Evolutionary conservation across 108 stramenopile genomes (phyloP).

Genomic region (Nitzschia sp.): DNA sequence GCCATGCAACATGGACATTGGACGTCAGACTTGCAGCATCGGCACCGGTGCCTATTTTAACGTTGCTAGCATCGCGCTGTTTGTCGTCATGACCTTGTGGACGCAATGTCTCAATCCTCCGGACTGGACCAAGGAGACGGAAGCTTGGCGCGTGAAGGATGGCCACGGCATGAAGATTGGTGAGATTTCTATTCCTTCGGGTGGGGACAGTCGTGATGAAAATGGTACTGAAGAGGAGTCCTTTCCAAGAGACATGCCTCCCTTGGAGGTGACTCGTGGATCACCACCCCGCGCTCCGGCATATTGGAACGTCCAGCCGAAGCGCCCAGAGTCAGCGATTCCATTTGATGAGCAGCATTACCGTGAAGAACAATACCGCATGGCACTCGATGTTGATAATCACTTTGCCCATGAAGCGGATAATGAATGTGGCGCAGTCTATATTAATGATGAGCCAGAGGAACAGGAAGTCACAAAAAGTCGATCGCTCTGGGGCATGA

Average conservation of each 20-base stretch:
- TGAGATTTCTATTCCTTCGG: slow-evolving; percentile 11
- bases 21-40: slow-evolving; percentile 26
- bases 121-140: slow-evolving; percentile 26
- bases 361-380: not conserved
- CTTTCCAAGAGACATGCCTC: too few relatives aligned
- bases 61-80: slow-evolving; percentile 23
- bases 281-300: not conserved
- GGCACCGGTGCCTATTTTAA: slow-evolving; percentile 25
- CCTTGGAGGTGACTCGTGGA: not conserved
- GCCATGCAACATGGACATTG: slow-evolving; percentile 25
- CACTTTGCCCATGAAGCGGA: not conserved
- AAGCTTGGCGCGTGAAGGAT: slow-evolving; percentile 23
- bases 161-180: slow-evolving; percentile 1
- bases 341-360: not conserved
- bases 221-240: not conserved
- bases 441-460: not conserved
- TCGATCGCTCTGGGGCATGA: too few relatives aligned
- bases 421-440: not conserved
- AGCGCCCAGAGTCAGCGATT: not conserved
- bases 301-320: not conserved
- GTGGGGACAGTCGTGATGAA: slow-evolving; percentile 1
- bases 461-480: not conserved
- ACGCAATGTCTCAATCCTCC: slow-evolving; percentile 34
- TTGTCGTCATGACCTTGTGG: slow-evolving; percentile 35
- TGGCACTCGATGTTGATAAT: not conserved